Evolutionary conservation across 495 filamentous ascomycete species (phyloP), one percentile per base, ranked within the genome.

Genomic region (Hypoxylon cercidicola): DNA sequence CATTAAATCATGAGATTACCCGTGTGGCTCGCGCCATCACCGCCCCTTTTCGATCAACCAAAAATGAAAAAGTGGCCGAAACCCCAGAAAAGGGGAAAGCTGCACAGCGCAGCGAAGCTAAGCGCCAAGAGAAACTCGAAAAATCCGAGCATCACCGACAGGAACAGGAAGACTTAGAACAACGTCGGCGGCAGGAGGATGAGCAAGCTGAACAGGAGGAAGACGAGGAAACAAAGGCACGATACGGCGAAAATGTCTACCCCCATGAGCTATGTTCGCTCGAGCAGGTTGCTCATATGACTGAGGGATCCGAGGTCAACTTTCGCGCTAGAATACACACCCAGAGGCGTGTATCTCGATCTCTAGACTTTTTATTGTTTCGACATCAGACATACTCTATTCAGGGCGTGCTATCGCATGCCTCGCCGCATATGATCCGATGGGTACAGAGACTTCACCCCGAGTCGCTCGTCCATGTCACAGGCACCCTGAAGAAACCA

Each of bases 261-360:
- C 72, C 71, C 7, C 62, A 65, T 16, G 54, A 73, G 37, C 65
- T 62, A 44, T 62, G 50, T 28, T 62, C 59, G 4, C 32, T 62
- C 9, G 32, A 23, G 6, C 43, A 55, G 15, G 25, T 62, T 4
- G 32, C 35, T 18, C 23, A 30, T 13, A 11, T 62, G 16, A 41
- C 50, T 20, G 40, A 45, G 21, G 52, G 52, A 60, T 81, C 88
- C 68, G 84, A 89, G 57, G 81, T 93, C 35, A 83, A 85, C 11
- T 88, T 94, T 70, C 82, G 90, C 30, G 90, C 90, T 13, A 84
- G 91, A 61, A 83, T 93, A 23, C 89, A 93, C 69, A 92, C 90
- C 76, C 78, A 89, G 32, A 82, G 91, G 62, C 87, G 87, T 44
- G 85, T 93, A 81, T 90, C 89, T 66, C 86, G 88, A 48, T 90